These are phyloP conservation scores for Emergomyces africanus DNA, from an alignment of 2,329 filamentous ascomycete species.

Conservation along the genomic window DNA sequence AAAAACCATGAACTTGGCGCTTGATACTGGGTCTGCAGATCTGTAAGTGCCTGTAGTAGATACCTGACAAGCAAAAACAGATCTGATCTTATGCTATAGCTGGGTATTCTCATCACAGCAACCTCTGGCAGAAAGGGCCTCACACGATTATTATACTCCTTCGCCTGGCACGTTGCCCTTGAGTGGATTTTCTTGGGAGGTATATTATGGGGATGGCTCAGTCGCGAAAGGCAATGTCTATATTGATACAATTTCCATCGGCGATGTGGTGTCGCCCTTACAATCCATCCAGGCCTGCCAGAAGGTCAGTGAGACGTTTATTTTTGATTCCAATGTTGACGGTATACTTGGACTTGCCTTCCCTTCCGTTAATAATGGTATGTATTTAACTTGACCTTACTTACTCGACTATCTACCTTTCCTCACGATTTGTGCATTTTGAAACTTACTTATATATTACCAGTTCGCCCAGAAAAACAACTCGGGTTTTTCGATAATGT, in stretches of 20 bases:
- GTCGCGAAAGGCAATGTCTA: slow-evolving; percentile 53
- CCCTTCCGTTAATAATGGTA: slow-evolving; percentile 43
- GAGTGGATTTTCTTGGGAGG: slow-evolving; percentile 42
- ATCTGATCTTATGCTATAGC: slow-evolving; percentile 22
- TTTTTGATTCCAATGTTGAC: slow-evolving; percentile 40
- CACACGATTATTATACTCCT: slow-evolving; percentile 48
- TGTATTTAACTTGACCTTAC: neutral
- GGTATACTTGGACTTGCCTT: slow-evolving; percentile 50
- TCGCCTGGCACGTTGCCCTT: slow-evolving; percentile 35
- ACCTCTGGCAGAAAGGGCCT: slow-evolving; percentile 35
- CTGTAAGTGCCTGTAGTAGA: slow-evolving; percentile 37
- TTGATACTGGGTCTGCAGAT: slow-evolving; percentile 59
- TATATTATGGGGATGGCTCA: slow-evolving; percentile 54
- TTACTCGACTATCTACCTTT: neutral
- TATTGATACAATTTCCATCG: slow-evolving; percentile 50
- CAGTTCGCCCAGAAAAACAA: slow-evolving; percentile 26
- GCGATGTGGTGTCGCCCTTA: slow-evolving; percentile 42
- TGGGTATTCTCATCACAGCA: slow-evolving; percentile 56
- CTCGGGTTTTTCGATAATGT: slow-evolving; percentile 67
- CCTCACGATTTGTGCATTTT: neutral
- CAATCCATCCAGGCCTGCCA: slow-evolving; percentile 56
- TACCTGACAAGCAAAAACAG: slow-evolving; percentile 4
- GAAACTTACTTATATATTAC: neutral
- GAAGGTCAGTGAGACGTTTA: slow-evolving; percentile 42
- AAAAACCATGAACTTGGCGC: slow-evolving; percentile 51